Evolutionary conservation across 805 yeast genomes (phyloP).

Genomic region (Metschnikowia arizonensis): DNA sequence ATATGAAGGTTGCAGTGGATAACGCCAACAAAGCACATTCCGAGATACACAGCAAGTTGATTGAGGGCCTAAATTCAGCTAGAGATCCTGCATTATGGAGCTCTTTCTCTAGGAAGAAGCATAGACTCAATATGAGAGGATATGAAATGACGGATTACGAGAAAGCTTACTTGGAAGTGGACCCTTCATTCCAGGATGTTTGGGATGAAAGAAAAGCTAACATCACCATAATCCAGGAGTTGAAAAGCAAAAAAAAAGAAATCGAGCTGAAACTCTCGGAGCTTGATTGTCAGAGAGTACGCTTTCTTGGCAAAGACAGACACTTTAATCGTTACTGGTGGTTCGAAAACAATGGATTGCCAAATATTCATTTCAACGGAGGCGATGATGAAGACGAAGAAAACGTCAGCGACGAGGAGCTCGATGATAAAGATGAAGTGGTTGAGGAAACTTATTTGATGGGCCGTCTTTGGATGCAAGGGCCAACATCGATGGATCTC

Average conservation of each 20-base stretch:
- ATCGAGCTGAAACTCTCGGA: slow-evolving; percentile 62
- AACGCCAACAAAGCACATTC: slow-evolving; percentile 37
- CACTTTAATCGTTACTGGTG: slow-evolving; percentile 90
- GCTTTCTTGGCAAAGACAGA: slow-evolving; percentile 76
- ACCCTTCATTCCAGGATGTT: slow-evolving; percentile 41
- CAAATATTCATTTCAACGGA: slow-evolving; percentile 36
- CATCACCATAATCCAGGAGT: slow-evolving; percentile 40
- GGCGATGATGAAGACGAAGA: slow-evolving; percentile 39
- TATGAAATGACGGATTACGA: slow-evolving; percentile 44
- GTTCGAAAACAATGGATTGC: slow-evolving; percentile 85
- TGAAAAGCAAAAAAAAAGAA: slow-evolving; percentile 46
- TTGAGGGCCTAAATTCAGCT: slow-evolving; percentile 13
- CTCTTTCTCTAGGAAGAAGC: slow-evolving; percentile 19
- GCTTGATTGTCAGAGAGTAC: slow-evolving; percentile 72
- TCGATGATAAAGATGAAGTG: slow-evolving; percentile 44
- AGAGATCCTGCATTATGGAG: slow-evolving; percentile 11
- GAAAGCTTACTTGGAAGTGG: slow-evolving; percentile 31
- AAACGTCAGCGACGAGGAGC: slow-evolving; percentile 31
- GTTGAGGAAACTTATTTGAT: slow-evolving; percentile 59
- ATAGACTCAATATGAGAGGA: slow-evolving; percentile 26
- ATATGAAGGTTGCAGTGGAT: slow-evolving; percentile 51
- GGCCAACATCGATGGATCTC: slow-evolving; percentile 59
- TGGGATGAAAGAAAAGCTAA: slow-evolving; percentile 44
- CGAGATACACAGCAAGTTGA: slow-evolving; percentile 20
- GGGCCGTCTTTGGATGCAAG: slow-evolving; percentile 90